Conservation (phyloP, 108 stramenopile species). For the Aurantiochytrium sp. region DNA sequence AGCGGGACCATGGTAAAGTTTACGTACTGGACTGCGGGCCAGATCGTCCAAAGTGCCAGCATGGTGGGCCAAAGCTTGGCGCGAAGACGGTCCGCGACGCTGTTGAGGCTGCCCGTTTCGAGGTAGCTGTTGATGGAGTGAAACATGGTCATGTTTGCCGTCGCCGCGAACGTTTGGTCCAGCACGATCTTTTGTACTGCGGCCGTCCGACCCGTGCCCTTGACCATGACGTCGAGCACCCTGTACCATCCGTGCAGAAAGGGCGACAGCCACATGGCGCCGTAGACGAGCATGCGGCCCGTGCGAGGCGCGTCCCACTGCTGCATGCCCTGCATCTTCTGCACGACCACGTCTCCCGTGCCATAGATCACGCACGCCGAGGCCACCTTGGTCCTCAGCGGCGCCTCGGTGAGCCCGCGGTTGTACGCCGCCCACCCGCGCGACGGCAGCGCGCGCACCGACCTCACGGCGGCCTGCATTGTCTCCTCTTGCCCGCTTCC, state of each 20-base stretch:
- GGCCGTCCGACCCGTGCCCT: not conserved
- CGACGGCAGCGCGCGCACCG: not conserved
- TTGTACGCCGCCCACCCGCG: slow-evolving; percentile 4
- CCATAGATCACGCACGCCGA: not conserved
- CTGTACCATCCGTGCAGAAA: not conserved
- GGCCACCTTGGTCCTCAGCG: not conserved
- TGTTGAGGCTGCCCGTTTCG: not conserved
- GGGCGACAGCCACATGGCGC: not conserved
- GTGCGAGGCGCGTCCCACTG: not conserved
- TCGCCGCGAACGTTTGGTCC: not conserved
- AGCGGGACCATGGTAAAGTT: not conserved
- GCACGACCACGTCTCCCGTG: not conserved
- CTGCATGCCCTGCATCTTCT: not conserved
- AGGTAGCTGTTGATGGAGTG: not conserved
- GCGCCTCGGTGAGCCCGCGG: not conserved
- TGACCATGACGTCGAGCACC: not conserved
- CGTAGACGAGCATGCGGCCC: not conserved
- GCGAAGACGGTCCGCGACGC: not conserved
- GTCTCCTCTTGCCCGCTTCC: too few species aligned
- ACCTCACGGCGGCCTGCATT: too few species aligned
- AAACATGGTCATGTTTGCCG: not conserved
- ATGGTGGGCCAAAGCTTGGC: slow-evolving; percentile 1
- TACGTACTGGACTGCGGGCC: not conserved
- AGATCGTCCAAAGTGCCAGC: not conserved
- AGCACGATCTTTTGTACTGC: not conserved